Evolutionary conservation across 116 monocot genomes (phyloP).

Genomic region (Posidonia oceanica): DNA sequence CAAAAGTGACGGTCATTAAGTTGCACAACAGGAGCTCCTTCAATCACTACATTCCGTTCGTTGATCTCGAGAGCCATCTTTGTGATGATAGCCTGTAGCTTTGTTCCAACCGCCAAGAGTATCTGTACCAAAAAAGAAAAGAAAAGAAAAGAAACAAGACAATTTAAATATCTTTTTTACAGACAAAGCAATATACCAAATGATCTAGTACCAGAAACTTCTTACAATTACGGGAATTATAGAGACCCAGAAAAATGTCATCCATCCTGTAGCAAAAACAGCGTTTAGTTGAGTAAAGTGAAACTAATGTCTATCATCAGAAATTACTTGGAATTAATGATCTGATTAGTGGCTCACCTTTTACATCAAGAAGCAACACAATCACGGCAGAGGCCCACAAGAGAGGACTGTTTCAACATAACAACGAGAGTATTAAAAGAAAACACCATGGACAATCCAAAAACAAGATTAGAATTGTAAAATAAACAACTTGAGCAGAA

Average conservation of each 20-base stretch:
- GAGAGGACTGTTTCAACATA: constrained; percentile 30
- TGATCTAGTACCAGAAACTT: neutral
- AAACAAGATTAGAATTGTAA: no score
- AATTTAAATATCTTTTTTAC: neutral
- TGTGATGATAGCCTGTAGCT: constrained; percentile 32
- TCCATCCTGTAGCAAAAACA: constrained; percentile 51
- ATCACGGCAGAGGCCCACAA: constrained; percentile 70
- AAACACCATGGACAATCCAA: no score
- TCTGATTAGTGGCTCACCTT: constrained; percentile 30
- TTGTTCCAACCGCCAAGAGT: constrained; percentile 28
- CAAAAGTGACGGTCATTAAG: constrained; percentile 29
- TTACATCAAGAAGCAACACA: constrained; percentile 64
- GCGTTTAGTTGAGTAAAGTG: neutral
- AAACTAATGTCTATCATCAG: neutral
- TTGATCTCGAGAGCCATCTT: constrained; percentile 28
- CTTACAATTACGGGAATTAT: constrained; percentile 67
- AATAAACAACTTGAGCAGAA: no score
- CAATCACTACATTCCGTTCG: constrained; percentile 21
- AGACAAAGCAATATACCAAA: neutral
- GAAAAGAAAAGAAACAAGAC: neutral
- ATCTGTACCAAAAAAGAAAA: constrained; percentile 5
- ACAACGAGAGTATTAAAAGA: neutral
- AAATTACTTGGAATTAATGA: neutral
- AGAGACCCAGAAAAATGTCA: constrained; percentile 51
- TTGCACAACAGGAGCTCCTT: constrained; percentile 23